phyloP scores from a whole-genome alignment of 2,329 filamentous ascomycete species.

The Aspergillus fijiensis region DNA sequence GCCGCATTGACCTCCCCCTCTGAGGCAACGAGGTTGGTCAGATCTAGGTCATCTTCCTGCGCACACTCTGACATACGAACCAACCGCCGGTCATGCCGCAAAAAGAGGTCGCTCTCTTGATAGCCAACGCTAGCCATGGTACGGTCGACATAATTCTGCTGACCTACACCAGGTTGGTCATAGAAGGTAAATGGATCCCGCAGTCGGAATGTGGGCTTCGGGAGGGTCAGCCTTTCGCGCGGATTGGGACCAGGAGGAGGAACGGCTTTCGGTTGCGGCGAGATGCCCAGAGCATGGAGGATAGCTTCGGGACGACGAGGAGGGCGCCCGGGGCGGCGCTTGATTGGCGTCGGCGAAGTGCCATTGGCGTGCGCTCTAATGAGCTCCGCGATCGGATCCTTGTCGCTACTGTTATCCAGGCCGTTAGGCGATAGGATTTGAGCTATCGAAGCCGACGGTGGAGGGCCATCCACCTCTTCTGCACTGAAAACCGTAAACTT shows the following conservation, averaged over 20 bases:
- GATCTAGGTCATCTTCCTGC: conserved; percentile 63
- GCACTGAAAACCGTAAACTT: conserved; percentile 76
- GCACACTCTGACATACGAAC: conserved; percentile 62
- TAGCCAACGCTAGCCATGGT: conserved; percentile 96
- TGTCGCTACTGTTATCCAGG: conserved; percentile 27
- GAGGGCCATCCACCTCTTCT: conserved; percentile 78
- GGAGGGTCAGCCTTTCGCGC: conserved; percentile 49
- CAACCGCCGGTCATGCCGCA: conserved; percentile 71
- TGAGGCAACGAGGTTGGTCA: conserved; percentile 53
- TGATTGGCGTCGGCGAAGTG: conserved; percentile 46
- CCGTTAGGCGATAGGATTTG: conserved; percentile 30
- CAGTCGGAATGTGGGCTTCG: conserved; percentile 49
- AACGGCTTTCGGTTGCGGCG: conserved; percentile 54
- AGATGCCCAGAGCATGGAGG: conserved; percentile 59
- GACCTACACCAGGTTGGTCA: conserved; percentile 80
- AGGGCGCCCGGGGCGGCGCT: conserved; percentile 63
- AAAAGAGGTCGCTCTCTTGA: conserved; percentile 88
- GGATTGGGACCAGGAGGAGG: conserved; percentile 52
- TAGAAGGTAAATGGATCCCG: conserved; percentile 50
- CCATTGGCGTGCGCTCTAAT: conserved; percentile 41
- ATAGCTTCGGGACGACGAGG: conserved; percentile 63
- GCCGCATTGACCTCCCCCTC: conserved; percentile 60
- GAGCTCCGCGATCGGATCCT: conserved; percentile 42
- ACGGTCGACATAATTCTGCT: conserved; percentile 90
- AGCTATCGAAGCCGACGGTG: conserved; percentile 50